Conservation (phyloP, 1,139 yeast species). For the Meyerozyma guilliermondii region DNA sequence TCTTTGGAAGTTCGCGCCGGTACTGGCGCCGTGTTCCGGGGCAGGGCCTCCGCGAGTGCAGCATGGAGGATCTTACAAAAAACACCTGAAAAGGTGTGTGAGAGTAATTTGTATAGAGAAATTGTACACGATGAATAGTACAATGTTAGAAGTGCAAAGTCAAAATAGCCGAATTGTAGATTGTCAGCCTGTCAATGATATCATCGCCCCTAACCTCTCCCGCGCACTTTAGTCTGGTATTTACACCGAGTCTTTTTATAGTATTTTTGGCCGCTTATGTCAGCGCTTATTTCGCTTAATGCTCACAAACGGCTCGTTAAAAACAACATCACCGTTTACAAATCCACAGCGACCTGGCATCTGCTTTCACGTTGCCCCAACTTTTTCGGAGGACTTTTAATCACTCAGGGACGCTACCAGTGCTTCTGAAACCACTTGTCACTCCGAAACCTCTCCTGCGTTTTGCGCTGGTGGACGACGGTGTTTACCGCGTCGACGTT, state of each 20-base stretch:
- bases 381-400: not conserved
- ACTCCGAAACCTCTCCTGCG: not conserved
- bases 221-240: too few species aligned
- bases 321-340: not conserved
- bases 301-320: not conserved
- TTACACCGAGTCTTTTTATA: too few species aligned
- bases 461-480: not conserved
- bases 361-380: not conserved
- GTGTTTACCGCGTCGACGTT: not conserved
- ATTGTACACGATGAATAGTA: too few species aligned
- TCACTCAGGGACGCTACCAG: not conserved
- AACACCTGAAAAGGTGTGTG: too few species aligned
- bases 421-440: not conserved
- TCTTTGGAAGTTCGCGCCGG: slow-evolving; percentile 32
- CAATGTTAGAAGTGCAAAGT: too few species aligned
- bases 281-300: not conserved
- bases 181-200: too few species aligned
- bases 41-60: slow-evolving; percentile 24
- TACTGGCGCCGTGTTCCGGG: slow-evolving; percentile 44
- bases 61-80: too few species aligned
- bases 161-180: too few species aligned
- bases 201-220: too few species aligned
- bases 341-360: not conserved
- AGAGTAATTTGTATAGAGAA: too few species aligned
- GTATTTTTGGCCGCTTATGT: not conserved